phyloP scores from a whole-genome alignment of 108 stramenopile genomes.

The Fragilaria radians region DNA sequence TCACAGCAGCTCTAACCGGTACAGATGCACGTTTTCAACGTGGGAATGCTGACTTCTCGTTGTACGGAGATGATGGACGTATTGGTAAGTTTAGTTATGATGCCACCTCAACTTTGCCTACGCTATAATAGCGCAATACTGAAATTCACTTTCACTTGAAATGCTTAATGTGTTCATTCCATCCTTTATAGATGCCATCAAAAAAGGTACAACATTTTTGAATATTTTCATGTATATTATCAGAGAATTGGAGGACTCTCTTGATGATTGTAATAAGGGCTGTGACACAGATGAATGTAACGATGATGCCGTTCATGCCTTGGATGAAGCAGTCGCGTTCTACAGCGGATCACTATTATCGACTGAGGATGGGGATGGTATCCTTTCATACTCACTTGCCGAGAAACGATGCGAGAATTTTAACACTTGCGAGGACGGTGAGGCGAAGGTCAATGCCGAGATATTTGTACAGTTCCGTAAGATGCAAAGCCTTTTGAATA shows the following conservation, averaged over 20 bases:
- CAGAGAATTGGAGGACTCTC: constrained; percentile 47
- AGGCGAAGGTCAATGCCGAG: constrained; percentile 25
- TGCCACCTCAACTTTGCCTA: too few species aligned
- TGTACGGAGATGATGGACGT: constrained; percentile 14
- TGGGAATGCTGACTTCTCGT: constrained; percentile 33
- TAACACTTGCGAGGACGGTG: constrained; percentile 31
- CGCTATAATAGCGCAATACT: too few species aligned
- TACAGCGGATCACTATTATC: constrained; percentile 47
- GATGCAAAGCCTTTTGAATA: constrained; percentile 18
- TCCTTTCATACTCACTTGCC: constrained; percentile 31
- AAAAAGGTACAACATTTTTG: constrained; percentile 32
- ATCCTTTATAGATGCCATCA: constrained; percentile 19
- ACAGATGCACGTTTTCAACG: constrained; percentile 22
- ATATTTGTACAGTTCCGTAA: constrained; percentile 18
- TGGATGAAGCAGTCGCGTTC: constrained; percentile 63
- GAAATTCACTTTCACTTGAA: too few species aligned
- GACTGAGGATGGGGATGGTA: constrained; percentile 24
- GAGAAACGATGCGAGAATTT: constrained; percentile 37
- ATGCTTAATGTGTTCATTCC: not conserved
- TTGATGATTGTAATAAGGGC: constrained; percentile 32
- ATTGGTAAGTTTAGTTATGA: constrained; percentile 19
- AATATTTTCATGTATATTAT: constrained; percentile 49
- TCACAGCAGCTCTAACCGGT: constrained; percentile 34
- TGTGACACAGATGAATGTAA: constrained; percentile 18
- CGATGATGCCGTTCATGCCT: constrained; percentile 38